A percentile compares a stretch with the other conserved stretches of the same genome.
Evolutionary conservation across 148 eudicot species (phyloP).

Genomic region (Rhododendron ferrugineum): DNA sequence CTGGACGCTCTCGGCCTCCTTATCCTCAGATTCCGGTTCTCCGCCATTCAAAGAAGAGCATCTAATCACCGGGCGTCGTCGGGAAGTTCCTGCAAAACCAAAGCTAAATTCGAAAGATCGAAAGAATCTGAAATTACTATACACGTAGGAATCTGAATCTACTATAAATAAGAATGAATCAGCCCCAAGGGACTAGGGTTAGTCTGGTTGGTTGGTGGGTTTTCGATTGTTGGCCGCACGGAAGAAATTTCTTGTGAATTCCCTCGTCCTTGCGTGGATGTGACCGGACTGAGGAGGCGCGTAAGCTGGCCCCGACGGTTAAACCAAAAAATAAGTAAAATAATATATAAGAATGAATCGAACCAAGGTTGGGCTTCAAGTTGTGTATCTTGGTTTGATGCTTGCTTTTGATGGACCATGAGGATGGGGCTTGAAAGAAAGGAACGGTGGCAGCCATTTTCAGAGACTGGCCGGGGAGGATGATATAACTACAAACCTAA

Average conservation of each 20-base stretch:
- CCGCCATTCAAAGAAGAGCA: constrained; percentile 63
- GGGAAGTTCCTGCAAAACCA: constrained; percentile 32
- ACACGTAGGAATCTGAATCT: no score
- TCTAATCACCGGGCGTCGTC: constrained; percentile 27
- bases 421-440: not conserved
- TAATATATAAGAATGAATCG: not conserved
- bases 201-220: no score
- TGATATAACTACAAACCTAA: not conserved
- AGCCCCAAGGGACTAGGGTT: no score
- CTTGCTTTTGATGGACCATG: not conserved
- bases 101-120: not conserved
- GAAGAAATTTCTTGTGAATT: no score
- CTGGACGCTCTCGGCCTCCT: constrained; percentile 37
- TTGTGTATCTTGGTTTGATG: not conserved
- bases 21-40: constrained; percentile 32
- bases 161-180: no score
- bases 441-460: not conserved
- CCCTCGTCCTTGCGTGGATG: no score
- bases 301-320: no score
- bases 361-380: not conserved
- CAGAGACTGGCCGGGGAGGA: not conserved
- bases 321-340: no score
- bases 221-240: no score
- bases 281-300: no score
- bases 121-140: not conserved